Evolutionary conservation across 2,329 filamentous ascomycete species (phyloP).

Genomic region (Ophiostoma populinum): DNA sequence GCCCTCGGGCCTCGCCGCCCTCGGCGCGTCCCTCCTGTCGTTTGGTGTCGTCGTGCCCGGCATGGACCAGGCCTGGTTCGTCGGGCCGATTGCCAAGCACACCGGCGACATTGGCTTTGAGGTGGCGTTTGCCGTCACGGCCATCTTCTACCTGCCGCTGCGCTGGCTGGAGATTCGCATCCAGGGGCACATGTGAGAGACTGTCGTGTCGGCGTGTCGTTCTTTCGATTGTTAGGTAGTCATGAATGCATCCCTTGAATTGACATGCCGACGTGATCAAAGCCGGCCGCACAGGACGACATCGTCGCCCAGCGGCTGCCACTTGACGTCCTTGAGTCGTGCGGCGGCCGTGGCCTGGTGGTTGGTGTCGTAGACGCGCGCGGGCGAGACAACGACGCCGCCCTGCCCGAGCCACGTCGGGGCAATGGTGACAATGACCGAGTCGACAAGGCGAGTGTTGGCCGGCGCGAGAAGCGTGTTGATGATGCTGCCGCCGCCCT

Average conservation of each 20-base stretch:
- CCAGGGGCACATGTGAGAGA: slow-evolving; percentile 16
- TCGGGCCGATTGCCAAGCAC: slow-evolving; percentile 38
- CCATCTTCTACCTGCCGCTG: slow-evolving; percentile 28
- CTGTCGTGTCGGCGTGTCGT: not conserved
- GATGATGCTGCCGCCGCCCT: slow-evolving; percentile 71
- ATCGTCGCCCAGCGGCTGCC: slow-evolving; percentile 68
- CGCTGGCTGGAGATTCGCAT: slow-evolving; percentile 24
- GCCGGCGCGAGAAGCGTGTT: slow-evolving; percentile 55
- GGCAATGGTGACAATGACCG: slow-evolving; percentile 75
- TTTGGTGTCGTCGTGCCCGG: slow-evolving; percentile 37
- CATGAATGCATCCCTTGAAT: no score
- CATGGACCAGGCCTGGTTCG: slow-evolving; percentile 44
- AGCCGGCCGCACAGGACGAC: slow-evolving; percentile 58
- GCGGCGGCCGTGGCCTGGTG: slow-evolving; percentile 42
- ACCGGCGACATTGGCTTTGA: slow-evolving; percentile 52
- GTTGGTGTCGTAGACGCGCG: slow-evolving; percentile 30
- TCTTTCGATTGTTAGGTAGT: not conserved
- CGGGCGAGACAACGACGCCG: slow-evolving; percentile 63
- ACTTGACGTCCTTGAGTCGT: slow-evolving; percentile 48
- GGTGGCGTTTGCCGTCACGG: slow-evolving; percentile 36
- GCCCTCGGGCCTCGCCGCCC: slow-evolving; percentile 29
- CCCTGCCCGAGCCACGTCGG: slow-evolving; percentile 78
- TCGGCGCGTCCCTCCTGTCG: slow-evolving; percentile 27
- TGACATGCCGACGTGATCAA: slow-evolving; percentile 4
- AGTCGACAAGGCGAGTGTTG: slow-evolving; percentile 43